A percentile compares a stretch with the other conserved stretches of the same genome.
These are phyloP conservation scores for Mycosarcoma mackinlayi DNA, from an alignment of 1,284 basidiomycete genomes.

Conservation along the genomic window DNA sequence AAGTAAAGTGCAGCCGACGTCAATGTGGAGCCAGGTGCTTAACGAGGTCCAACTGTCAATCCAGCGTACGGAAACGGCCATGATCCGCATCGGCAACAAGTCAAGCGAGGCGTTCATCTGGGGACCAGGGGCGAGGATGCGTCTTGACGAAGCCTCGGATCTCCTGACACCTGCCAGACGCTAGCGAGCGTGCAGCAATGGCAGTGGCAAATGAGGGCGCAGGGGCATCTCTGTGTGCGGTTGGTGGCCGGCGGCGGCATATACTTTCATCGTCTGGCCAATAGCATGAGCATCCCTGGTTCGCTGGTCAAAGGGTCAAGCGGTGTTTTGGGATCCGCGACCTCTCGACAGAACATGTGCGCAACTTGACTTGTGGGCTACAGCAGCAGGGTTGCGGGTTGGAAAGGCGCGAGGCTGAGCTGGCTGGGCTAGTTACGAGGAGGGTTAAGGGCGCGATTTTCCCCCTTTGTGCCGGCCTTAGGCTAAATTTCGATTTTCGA, in stretches of 20 bases:
- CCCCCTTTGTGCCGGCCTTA: too few species aligned
- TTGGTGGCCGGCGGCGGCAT: too few species aligned
- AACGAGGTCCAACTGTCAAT: slow-evolving; percentile 19
- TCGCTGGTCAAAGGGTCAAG: too few species aligned
- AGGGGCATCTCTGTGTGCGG: slow-evolving; percentile 8
- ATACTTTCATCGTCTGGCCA: too few species aligned
- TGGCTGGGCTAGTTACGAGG: not conserved
- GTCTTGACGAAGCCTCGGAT: slow-evolving; percentile 2
- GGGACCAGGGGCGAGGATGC: slow-evolving; percentile 5
- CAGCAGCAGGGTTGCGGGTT: slow-evolving; percentile 19
- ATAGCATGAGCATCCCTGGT: not conserved
- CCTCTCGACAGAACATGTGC: too few species aligned
- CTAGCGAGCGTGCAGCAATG: slow-evolving; percentile 9
- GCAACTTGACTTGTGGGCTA: slow-evolving; percentile 27
- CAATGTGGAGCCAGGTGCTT: slow-evolving; percentile 8
- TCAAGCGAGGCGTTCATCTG: slow-evolving; percentile 4
- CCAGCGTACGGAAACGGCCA: slow-evolving; percentile 2
- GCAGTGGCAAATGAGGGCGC: slow-evolving; percentile 15
- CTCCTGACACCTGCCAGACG: too few species aligned
- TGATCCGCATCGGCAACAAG: slow-evolving; percentile 16
- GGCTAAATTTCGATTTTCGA: too few species aligned
- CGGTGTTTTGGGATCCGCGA: not conserved
- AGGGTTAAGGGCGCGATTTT: slow-evolving; percentile 2
- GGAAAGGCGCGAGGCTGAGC: not conserved
- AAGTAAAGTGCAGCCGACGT: not conserved